Evolutionary conservation across 148 eudicot species (phyloP).

Genomic region (Camellia sinensis): DNA sequence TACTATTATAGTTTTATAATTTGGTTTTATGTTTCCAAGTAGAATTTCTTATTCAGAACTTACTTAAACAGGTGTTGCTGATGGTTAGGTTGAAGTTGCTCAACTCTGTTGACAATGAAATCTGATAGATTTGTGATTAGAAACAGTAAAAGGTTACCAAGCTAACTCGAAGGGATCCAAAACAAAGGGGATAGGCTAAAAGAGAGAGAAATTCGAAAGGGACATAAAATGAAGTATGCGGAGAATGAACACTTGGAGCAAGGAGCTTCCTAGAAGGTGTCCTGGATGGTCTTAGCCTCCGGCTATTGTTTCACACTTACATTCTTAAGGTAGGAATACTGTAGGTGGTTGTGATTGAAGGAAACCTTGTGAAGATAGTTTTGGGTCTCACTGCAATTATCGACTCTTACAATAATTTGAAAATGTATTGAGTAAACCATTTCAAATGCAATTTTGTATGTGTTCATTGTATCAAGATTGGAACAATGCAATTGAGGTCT

Average conservation of each 20-base stretch:
- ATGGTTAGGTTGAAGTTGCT: no score
- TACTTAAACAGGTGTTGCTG: no score
- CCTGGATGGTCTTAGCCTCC: neutral
- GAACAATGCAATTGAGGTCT: neutral
- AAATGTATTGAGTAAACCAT: neutral
- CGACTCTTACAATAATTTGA: neutral
- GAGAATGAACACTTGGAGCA: neutral
- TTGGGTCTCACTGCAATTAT: neutral
- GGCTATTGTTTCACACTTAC: neutral
- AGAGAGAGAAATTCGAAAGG: neutral
- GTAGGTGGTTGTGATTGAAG: neutral
- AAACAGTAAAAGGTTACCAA: no score
- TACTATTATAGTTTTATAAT: no score
- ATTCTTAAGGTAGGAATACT: neutral
- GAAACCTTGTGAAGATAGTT: neutral
- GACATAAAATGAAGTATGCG: neutral
- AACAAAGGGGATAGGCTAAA: neutral
- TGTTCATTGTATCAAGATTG: neutral
- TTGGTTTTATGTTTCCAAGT: neutral
- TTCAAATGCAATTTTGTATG: neutral
- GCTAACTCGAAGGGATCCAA: neutral
- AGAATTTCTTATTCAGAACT: neutral
- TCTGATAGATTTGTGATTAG: no score
- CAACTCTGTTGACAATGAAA: no score
- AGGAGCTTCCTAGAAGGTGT: neutral